Evolutionary conservation across 306 rosid species (phyloP), one percentile per base, ranked within the genome.

Genomic region (Cicer pinnatifidum): DNA sequence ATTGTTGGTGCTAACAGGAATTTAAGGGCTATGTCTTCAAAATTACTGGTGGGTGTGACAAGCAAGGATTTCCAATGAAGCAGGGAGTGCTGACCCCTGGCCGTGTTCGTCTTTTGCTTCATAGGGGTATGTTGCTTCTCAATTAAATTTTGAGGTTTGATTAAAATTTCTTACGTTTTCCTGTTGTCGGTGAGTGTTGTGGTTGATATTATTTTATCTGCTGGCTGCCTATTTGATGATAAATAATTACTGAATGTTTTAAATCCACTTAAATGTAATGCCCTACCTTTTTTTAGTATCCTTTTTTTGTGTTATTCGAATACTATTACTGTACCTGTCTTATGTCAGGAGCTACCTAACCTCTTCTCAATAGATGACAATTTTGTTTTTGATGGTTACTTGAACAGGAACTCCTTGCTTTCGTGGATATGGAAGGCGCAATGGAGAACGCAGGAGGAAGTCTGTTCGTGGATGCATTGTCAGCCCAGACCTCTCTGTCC

Each of bases 1-100:
- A 19, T 19, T 1, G 12, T 50, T 53, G 59, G 37, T 52, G 19
- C 20, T 19, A 6, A 58, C 71, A 82, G 86, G 86, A 83, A 19
- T 83, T 83, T 19, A 78, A 69, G 41, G 86, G 86, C 16, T 83
- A 83, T 47, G 83, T 83, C 1, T 78, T 83, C 65, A 83, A 83
- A 75, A 83, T 83, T 6, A 78, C 86, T 2, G 86, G 86, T 11
- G 86, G 86, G 2, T 83, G 86, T 57, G 86, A 83, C 83, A 83
- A 83, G 13, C 86, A 83, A 46, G 86, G 86, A 9, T 83, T 83
- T 12, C 86, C 86, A 41, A 83, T 83, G 86, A 83, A 83, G 75
- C 86, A 83, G 72, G 86, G 86, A 13, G 86, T 83, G 54, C 56
- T 83, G 23, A 83, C 86, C 35, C 86, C 86, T n/a, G 86, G 86